Percentiles rank a stretch among this genome's conserved stretches.
Conservation (phyloP, 148 eudicot species). For the Chenopodium suecicum region DNA sequence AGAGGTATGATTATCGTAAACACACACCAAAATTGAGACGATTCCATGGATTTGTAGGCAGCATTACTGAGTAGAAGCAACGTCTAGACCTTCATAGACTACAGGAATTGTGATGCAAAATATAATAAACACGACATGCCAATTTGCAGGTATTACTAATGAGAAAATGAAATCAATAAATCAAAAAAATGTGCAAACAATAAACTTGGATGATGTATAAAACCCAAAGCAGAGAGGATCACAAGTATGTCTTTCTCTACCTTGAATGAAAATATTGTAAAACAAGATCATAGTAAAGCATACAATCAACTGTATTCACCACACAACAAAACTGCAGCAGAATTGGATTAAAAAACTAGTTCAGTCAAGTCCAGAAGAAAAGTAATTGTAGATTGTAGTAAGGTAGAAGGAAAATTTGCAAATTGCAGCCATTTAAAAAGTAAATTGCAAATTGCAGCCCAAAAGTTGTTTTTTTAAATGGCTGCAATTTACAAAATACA, state of each 20-base stretch:
- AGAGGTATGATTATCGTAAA: too few relatives aligned
- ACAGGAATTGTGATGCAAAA: neutral
- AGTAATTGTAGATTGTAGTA: neutral
- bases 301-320: constrained; percentile 19
- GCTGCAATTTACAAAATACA: too few relatives aligned
- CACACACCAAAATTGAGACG: too few relatives aligned
- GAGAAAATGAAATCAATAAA: neutral
- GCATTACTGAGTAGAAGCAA: neutral
- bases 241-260: constrained; percentile 18
- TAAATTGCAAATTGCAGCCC: too few relatives aligned
- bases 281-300: constrained; percentile 19
- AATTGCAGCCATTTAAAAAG: too few relatives aligned
- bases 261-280: constrained; percentile 16
- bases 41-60: neutral
- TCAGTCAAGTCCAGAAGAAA: constrained; percentile 15
- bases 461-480: too few relatives aligned
- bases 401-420: neutral
- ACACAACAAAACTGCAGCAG: constrained; percentile 20
- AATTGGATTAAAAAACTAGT: constrained; percentile 18
- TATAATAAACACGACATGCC: neutral
- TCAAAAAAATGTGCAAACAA: neutral
- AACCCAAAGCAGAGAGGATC: constrained; percentile 16
- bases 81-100: too few relatives aligned
- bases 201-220: neutral
- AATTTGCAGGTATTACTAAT: neutral